Conservation (phyloP, 805 yeast species). For the Candida boleticola region DNA sequence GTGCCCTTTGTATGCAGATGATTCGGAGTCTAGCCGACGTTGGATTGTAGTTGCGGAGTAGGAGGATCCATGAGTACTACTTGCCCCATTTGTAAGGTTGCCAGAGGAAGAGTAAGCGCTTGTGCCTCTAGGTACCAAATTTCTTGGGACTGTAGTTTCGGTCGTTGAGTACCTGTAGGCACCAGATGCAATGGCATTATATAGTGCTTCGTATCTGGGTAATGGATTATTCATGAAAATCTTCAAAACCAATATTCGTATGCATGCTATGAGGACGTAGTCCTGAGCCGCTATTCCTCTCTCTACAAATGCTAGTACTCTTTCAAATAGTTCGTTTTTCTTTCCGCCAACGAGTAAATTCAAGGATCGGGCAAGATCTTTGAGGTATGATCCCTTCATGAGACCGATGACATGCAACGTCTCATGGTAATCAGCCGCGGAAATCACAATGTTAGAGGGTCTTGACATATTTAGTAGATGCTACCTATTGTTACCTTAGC, state of each 20-base stretch:
- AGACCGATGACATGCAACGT: not conserved
- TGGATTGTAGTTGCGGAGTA: conserved; percentile 16
- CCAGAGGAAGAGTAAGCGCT: too few relatives aligned
- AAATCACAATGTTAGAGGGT: not conserved
- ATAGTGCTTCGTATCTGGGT: conserved; percentile 35
- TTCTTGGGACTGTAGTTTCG: not conserved
- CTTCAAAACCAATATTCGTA: conserved; percentile 42
- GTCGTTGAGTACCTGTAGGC: conserved; percentile 15
- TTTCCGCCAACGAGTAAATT: conserved; percentile 53
- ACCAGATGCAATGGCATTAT: conserved; percentile 28
- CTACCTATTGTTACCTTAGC: too few relatives aligned
- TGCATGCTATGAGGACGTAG: conserved; percentile 42
- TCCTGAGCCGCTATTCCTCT: conserved; percentile 42
- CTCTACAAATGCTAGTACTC: conserved; percentile 47
- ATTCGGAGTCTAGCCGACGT: not conserved
- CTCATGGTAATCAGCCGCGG: conserved; percentile 5
- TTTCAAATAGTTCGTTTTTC: conserved; percentile 58
- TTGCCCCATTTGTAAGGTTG: too few relatives aligned
- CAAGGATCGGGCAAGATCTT: conserved; percentile 49
- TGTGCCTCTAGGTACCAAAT: conserved; percentile 11
- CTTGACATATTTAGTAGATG: too few relatives aligned
- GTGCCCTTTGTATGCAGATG: conserved; percentile 25
- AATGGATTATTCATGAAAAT: conserved; percentile 31
- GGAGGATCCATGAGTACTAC: too few relatives aligned
- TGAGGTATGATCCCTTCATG: conserved; percentile 51